These are phyloP conservation scores for Magnolia kwangsiensis DNA, from an alignment of 164 flowering plant genomes.

Conservation along the genomic window DNA sequence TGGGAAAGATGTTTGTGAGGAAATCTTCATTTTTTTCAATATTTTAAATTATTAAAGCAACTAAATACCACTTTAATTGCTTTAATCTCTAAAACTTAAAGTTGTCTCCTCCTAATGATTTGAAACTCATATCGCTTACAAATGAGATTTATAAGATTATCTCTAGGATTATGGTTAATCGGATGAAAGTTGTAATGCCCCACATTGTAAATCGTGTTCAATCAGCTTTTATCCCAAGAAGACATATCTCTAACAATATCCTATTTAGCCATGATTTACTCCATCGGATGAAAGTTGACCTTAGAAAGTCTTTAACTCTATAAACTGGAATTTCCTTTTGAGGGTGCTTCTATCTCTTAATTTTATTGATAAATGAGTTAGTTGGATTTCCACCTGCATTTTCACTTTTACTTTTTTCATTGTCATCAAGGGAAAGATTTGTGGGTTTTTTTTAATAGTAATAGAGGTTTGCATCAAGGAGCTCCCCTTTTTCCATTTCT, in stretches of 20 bases:
- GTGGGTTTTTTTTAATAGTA: too few species aligned
- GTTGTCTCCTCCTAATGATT: background rate
- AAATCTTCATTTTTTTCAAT: background rate
- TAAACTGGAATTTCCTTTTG: background rate
- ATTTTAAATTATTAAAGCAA: background rate
- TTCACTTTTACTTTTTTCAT: too few species aligned
- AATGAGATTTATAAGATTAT: background rate
- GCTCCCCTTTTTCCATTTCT: too few species aligned
- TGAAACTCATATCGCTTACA: background rate
- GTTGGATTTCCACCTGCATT: too few species aligned
- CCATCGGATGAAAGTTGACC: too few species aligned
- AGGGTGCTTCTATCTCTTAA: too few species aligned
- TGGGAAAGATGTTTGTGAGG: background rate
- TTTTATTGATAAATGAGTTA: too few species aligned
- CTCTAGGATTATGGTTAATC: background rate
- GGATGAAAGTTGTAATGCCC: background rate
- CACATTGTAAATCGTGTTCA: background rate
- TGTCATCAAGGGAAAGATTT: too few species aligned
- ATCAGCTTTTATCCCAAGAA: background rate
- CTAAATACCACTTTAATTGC: background rate
- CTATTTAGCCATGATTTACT: background rate
- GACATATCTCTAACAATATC: background rate
- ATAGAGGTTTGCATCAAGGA: too few species aligned
- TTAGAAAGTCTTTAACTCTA: too few species aligned
- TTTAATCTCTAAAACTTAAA: background rate